Base-by-base conservation (phyloP, 352 stramenopile genomes). In the Phytopythium kandeliae region DNA sequence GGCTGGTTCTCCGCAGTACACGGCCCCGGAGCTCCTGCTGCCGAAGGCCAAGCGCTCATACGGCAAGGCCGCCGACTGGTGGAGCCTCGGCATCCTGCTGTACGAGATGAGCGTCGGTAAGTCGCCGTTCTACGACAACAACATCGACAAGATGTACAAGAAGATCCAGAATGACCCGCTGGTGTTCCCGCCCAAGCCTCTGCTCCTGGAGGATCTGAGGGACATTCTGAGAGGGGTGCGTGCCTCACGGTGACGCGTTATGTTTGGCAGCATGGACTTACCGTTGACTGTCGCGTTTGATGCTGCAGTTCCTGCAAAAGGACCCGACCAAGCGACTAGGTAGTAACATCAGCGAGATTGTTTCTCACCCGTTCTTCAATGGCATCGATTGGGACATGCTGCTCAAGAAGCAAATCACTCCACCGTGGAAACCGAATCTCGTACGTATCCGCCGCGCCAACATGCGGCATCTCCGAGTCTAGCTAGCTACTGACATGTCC, bases 81-180 rank as follows among this genome's bases (percentile, higher is more conserved):
- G 85, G 85, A 95, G 85, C 60, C 54, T 95, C 15, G 90, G 90
- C 19, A 96, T 97, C 45, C 54, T 97, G 44, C 54, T 97, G 15
- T 97, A 96, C 70, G 89, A 97, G 47, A 97, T 97, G 90, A 92
- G 88, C 54, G 81, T 95, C 22, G 90, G 90, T 54, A 92, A 92
- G 53, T 96, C 90, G 48, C 89, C 89, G 11, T 97, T 97, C 56
- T 97, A 96, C 65, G 84, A 95, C 69, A 85, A 80, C 63, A 97
- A 97, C 69, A 92, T 95, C 74, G 85, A 96, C 69, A 93, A 92
- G 50, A 96, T 97, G 83, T 97, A 97, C 73, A 69, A 92, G 44
- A 91, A 94, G 47, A 97, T 97, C 55, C 83, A 96, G 60, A 83
- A 92, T 50, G 81, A 92, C 49, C 65, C 77, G 37, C 63, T 97